phyloP scores from a whole-genome alignment of 2,329 filamentous ascomycete species.

The Madurella mycetomatis region DNA sequence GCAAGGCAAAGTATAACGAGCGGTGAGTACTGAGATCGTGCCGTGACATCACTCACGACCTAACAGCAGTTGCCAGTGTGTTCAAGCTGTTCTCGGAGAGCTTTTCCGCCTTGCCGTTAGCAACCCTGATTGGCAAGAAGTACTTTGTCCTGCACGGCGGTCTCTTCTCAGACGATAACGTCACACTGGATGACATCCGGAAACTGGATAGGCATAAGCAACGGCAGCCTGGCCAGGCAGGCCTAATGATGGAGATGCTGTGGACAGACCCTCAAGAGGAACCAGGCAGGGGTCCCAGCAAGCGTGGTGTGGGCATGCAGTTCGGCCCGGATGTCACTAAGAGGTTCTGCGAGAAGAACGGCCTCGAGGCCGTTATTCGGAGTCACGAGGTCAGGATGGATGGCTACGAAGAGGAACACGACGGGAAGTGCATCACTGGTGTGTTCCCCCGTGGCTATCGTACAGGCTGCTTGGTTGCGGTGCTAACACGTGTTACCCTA shows the following conservation, averaged over 20 bases:
- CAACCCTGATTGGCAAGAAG: slow-evolving; percentile 85
- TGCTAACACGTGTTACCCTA: slow-evolving; percentile 32
- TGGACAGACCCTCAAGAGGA: slow-evolving; percentile 94
- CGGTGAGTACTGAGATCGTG: slow-evolving; percentile 38
- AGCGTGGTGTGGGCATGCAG: slow-evolving; percentile 92
- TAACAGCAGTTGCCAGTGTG: slow-evolving; percentile 43
- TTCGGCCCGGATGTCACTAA: slow-evolving; percentile 97
- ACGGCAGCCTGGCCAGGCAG: slow-evolving; percentile 85
- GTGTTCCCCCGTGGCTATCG: slow-evolving; percentile 29
- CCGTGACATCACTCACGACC: slow-evolving; percentile 7
- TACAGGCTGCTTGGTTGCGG: neutral
- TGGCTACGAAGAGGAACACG: slow-evolving; percentile 97
- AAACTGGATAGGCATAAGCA: slow-evolving; percentile 89
- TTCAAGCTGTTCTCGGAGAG: slow-evolving; percentile 99
- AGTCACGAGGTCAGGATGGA: slow-evolving; percentile 99
- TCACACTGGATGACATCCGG: slow-evolving; percentile 87
- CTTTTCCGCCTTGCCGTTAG: slow-evolving; percentile 88
- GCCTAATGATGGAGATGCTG: slow-evolving; percentile 99
- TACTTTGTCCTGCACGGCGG: slow-evolving; percentile 92
- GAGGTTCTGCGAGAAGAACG: slow-evolving; percentile 93
- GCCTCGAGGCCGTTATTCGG: slow-evolving; percentile 88
- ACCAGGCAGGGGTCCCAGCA: slow-evolving; percentile 86
- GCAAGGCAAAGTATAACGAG: slow-evolving; percentile 96
- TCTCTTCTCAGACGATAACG: slow-evolving; percentile 90
- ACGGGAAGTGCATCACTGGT: slow-evolving; percentile 91